Evolutionary conservation across 164 flowering plant species (phyloP).

Genomic region (Vitis amurensis): DNA sequence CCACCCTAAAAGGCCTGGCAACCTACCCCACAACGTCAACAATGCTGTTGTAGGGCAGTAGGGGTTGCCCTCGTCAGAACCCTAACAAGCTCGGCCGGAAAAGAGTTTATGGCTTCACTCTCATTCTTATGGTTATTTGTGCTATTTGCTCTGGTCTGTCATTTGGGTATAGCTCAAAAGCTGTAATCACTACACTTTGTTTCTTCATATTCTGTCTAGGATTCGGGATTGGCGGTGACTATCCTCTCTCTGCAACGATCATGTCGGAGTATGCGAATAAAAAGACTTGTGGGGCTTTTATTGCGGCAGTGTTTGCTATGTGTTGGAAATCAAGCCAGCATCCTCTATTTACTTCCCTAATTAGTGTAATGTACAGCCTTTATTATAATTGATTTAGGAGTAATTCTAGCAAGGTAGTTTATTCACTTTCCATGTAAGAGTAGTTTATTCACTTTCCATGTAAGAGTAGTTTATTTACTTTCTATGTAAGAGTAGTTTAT

Average conservation of each 20-base stretch:
- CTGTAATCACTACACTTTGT: slow-evolving; percentile 8
- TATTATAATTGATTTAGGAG: no score
- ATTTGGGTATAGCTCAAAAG: slow-evolving; percentile 1
- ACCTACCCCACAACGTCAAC: slow-evolving; percentile 10
- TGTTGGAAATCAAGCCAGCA: no score
- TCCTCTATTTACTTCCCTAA: no score
- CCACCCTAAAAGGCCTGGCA: slow-evolving; percentile 1
- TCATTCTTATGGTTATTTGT: slow-evolving; percentile 10
- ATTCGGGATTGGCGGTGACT: slow-evolving; percentile 10
- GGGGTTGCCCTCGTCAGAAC: slow-evolving; percentile 14
- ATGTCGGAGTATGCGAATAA: slow-evolving; percentile 57
- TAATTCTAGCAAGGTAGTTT: no score
- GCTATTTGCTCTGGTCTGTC: slow-evolving; percentile 12
- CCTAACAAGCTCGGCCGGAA: slow-evolving; percentile 4
- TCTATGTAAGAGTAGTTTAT: no score
- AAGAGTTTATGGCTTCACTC: slow-evolving; percentile 10
- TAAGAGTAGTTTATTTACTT: no score
- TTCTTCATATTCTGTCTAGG: slow-evolving; percentile 18
- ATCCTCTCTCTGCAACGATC: slow-evolving; percentile 22
- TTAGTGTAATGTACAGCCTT: no score
- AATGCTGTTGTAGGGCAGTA: slow-evolving; percentile 1
- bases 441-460: no score
- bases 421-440: no score
- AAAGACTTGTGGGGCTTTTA: slow-evolving; percentile 50
- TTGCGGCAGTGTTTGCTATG: slow-evolving; percentile 59